Evolutionary conservation across 495 filamentous ascomycete species (phyloP), one percentile per base, ranked within the genome.

Genomic region (Aspergillus asperescens): DNA sequence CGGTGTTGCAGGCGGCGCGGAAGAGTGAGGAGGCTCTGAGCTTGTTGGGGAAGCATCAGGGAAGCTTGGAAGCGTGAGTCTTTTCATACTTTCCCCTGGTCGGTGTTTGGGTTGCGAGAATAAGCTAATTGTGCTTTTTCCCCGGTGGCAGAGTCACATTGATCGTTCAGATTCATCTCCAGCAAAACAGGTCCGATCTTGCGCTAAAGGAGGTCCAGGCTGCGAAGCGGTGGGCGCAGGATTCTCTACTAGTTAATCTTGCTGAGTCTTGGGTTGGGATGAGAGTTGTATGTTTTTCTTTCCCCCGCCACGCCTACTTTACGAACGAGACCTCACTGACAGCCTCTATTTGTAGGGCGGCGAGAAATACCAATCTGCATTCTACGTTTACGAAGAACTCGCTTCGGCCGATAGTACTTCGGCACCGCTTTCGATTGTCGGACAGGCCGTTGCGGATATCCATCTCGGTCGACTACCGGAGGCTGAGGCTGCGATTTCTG

Each of bases 321-420:
- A 13, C 9, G 20, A 13, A 28, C 10, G 6, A 13, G 0, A 18
- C 38, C 1, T 1, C 23, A 20, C 16, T 34, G 18, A 34, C 13
- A 13, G 0, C 43, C 4, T 22, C 56, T 39, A 28, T 29, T 4
- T 50, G 37, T 44, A 94, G 88, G 93, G 93, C 62, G 90, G 90
- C 55, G 92, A 96, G 56, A 90, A 88, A 68, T 98, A 97, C 75
- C 93, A 97, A 68, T 86, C 89, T 58, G 87, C 92, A 29, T 98
- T 93, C 74, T 98, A 98, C 78, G 91, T 98, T 59, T 98, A 89
- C 64, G 92, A 96, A 71, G 93, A 98, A 69, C 82, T 98, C 32
- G 93, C 93, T 18, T 87, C 94, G 67, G 83, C 86, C 19, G 86
- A 89, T 15, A 81, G 85, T 44, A 82, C 86, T 1, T 71, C 80